Conservation (phyloP, 78 protist genomes). For the Trichosphaerium sp. region DNA sequence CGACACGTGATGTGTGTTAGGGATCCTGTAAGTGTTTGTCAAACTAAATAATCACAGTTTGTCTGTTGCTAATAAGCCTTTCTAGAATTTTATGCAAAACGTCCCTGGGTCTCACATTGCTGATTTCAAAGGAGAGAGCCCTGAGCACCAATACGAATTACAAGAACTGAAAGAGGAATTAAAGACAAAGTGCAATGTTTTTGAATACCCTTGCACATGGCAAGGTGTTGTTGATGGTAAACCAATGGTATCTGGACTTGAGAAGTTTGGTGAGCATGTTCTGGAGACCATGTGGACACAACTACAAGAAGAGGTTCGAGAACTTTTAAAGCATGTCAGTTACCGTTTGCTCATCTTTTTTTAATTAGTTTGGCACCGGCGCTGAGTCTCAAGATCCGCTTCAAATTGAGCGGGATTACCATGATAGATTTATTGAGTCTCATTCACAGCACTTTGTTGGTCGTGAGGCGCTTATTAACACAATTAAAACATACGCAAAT, state of each 20-base stretch:
- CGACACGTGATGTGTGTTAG: background rate
- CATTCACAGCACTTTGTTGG: background rate
- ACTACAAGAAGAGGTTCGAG: background rate
- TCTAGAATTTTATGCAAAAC: background rate
- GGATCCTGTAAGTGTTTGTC: no score
- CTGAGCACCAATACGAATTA: background rate
- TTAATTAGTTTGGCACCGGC: no score
- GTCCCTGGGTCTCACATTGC: no score
- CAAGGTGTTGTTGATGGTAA: background rate
- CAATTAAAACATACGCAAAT: background rate
- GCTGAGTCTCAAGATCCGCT: background rate
- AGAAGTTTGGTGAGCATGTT: background rate
- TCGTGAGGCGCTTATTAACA: background rate
- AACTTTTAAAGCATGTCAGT: background rate
- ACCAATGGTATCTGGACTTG: constrained; percentile 3
- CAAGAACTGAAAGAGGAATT: background rate
- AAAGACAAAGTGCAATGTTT: no score
- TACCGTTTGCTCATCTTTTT: background rate
- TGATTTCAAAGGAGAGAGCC: background rate
- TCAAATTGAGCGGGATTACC: background rate
- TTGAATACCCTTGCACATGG: background rate
- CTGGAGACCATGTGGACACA: background rate
- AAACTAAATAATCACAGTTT: no score
- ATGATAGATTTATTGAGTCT: background rate
- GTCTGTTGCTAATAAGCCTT: background rate